phyloP scores from a whole-genome alignment of 2,329 filamentous ascomycete species.

The Aspergillus glaucus region DNA sequence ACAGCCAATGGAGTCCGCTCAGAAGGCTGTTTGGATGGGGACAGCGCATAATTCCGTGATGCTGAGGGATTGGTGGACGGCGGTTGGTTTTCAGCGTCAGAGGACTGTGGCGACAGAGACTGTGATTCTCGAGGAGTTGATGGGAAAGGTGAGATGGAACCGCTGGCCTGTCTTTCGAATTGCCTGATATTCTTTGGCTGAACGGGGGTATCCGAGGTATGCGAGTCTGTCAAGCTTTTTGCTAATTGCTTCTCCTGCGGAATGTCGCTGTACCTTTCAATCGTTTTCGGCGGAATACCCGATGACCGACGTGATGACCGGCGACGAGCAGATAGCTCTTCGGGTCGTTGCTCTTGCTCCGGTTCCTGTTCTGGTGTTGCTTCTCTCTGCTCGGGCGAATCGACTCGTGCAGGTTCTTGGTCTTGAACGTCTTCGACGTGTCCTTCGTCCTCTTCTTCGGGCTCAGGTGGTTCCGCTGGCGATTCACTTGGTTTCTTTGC shows the following conservation, averaged over 20 bases:
- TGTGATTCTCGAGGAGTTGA: slow-evolving; percentile 44
- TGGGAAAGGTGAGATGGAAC: slow-evolving; percentile 22
- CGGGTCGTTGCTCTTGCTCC: slow-evolving; percentile 10
- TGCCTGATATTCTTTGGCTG: slow-evolving; percentile 7
- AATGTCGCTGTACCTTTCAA: slow-evolving; percentile 33
- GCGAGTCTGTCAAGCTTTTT: slow-evolving; percentile 22
- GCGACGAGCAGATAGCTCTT: slow-evolving; percentile 10
- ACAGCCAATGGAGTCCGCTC: slow-evolving; percentile 38
- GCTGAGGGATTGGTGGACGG: slow-evolving; percentile 59
- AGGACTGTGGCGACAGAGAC: slow-evolving; percentile 66
- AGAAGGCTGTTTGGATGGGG: slow-evolving; percentile 30
- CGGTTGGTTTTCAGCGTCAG: slow-evolving; percentile 72
- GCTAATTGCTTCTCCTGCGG: slow-evolving; percentile 30
- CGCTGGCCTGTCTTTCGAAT: slow-evolving; percentile 7
- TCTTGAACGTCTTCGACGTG: slow-evolving; percentile 1
- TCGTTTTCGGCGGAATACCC: slow-evolving; percentile 29
- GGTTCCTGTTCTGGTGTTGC: slow-evolving; percentile 10
- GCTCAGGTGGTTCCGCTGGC: slow-evolving; percentile 6
- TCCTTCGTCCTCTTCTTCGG: slow-evolving; percentile 3
- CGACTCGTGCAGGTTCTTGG: slow-evolving; percentile 1
- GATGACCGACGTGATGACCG: slow-evolving; percentile 15
- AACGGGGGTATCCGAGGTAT: slow-evolving; percentile 10
- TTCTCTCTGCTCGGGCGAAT: background rate
- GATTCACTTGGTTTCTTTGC: slow-evolving; percentile 12
- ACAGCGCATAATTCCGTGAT: slow-evolving; percentile 32